phyloP scores from a whole-genome alignment of 371 early-diverging fungal species.

The Amoeboradix gromovi region DNA sequence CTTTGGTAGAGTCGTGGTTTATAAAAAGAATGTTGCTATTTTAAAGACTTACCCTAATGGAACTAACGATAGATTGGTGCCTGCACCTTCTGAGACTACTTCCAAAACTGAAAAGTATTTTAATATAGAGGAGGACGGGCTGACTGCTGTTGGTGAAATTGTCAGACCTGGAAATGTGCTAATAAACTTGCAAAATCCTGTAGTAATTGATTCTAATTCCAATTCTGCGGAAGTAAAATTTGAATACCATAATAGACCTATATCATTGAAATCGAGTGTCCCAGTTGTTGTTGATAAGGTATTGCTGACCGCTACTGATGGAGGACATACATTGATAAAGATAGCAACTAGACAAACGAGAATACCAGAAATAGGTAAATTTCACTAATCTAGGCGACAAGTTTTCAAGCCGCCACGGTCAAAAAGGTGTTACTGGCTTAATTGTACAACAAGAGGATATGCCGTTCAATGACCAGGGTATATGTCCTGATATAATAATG shows the following conservation, averaged over 20 bases:
- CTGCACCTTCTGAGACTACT: conserved; percentile 20
- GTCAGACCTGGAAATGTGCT: conserved; percentile 35
- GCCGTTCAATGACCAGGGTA: conserved; percentile 93
- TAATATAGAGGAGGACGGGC: conserved; percentile 36
- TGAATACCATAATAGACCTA: too few species aligned
- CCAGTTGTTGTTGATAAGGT: conserved; percentile 49
- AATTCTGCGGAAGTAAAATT: too few species aligned
- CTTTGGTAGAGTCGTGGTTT: conserved; percentile 86
- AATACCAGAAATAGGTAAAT: conserved; percentile 88
- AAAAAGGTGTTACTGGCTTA: conserved; percentile 96
- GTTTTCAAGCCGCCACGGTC: conserved; percentile 97
- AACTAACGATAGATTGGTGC: conserved; percentile 45
- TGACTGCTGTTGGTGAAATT: conserved; percentile 59
- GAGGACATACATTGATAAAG: conserved; percentile 78
- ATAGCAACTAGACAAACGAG: conserved; percentile 84
- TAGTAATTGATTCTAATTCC: too few species aligned
- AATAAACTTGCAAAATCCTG: conserved; percentile 60
- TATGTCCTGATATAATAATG: conserved; percentile 96
- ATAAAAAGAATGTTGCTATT: conserved; percentile 47
- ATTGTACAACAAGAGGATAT: conserved; percentile 92
- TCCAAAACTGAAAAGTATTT: not conserved
- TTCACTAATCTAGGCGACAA: too few species aligned
- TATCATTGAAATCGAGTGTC: conserved; percentile 53
- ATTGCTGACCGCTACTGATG: conserved; percentile 66
- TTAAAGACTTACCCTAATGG: conserved; percentile 61